Evolutionary conservation across 2,329 filamentous ascomycete species (phyloP).

Genomic region (Cladosporium sp.): DNA sequence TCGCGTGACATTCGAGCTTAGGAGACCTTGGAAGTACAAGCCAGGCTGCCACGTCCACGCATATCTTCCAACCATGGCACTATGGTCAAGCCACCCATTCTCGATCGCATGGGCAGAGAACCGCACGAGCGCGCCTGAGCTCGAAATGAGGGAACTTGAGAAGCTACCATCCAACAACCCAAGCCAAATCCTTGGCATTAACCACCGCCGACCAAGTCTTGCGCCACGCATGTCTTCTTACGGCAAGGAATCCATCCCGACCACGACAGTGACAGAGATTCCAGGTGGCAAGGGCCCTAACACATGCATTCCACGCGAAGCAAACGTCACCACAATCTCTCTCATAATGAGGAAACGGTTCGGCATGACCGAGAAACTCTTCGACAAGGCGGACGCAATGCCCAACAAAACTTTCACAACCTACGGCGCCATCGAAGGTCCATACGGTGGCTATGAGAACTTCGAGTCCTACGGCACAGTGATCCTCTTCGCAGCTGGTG

Average conservation of each 20-base stretch:
- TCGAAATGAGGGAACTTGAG: constrained; percentile 31
- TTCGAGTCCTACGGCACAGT: constrained; percentile 74
- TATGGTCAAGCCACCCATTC: constrained; percentile 46
- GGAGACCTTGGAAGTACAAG: constrained; percentile 48
- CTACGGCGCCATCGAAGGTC: constrained; percentile 67
- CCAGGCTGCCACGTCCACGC: constrained; percentile 59
- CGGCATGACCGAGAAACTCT: constrained; percentile 68
- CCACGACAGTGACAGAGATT: constrained; percentile 1
- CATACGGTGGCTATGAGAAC: constrained; percentile 67
- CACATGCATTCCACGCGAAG: constrained; percentile 24
- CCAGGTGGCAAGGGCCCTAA: constrained; percentile 17
- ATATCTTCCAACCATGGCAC: constrained; percentile 50
- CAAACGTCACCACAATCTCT: constrained; percentile 52
- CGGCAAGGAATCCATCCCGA: constrained; percentile 10
- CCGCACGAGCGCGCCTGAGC: constrained; percentile 18
- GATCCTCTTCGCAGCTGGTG: constrained; percentile 74
- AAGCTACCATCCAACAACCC: constrained; percentile 23
- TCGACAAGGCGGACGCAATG: constrained; percentile 60
- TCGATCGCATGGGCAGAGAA: constrained; percentile 46
- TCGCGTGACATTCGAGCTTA: constrained; percentile 57
- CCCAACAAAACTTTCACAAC: constrained; percentile 60
- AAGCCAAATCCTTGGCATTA: background rate
- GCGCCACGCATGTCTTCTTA: constrained; percentile 12
- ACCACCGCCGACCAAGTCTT: constrained; percentile 13
- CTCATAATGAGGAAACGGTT: constrained; percentile 71